phyloP scores from a whole-genome alignment of 805 yeast genomes.

The Ogataea pini region DNA sequence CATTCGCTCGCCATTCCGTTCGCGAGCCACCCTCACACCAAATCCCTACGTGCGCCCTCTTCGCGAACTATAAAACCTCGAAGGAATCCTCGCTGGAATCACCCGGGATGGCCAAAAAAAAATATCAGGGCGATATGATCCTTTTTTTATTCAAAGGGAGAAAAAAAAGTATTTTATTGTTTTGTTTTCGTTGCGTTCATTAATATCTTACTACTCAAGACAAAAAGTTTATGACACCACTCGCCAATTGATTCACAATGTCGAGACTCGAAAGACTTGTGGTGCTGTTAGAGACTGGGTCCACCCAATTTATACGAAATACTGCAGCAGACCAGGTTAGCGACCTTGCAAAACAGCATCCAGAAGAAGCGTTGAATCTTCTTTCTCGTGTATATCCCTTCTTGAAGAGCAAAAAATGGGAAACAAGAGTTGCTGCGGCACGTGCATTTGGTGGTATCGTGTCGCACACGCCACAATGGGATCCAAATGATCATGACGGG shows the following conservation, averaged over 20 bases:
- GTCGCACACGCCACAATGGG: slow-evolving; percentile 76
- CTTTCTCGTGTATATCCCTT: slow-evolving; percentile 91
- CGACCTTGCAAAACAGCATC: slow-evolving; percentile 90
- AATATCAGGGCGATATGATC: neutral
- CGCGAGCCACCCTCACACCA: slow-evolving; percentile 11
- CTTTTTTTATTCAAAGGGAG: neutral
- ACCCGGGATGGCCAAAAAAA: slow-evolving; percentile 1
- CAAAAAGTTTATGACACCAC: slow-evolving; percentile 1
- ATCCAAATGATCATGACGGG: slow-evolving; percentile 56
- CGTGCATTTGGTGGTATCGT: slow-evolving; percentile 93
- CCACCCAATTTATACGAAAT: slow-evolving; percentile 87
- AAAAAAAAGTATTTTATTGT: slow-evolving; percentile 1
- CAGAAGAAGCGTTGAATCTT: slow-evolving; percentile 83
- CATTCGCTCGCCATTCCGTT: neutral
- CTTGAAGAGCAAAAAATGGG: slow-evolving; percentile 85
- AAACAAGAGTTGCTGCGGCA: slow-evolving; percentile 92
- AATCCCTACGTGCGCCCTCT: neutral
- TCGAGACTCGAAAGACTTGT: slow-evolving; percentile 40
- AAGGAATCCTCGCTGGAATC: slow-evolving; percentile 6
- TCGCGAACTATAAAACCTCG: slow-evolving; percentile 6
- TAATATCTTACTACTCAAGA: neutral
- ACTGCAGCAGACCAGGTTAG: slow-evolving; percentile 97
- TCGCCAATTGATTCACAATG: slow-evolving; percentile 19
- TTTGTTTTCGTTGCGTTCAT: neutral
- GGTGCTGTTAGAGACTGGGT: slow-evolving; percentile 80